These are phyloP conservation scores for Ramaria sp. DNA, from an alignment of 768 basidiomycete genomes.

Conservation along the genomic window DNA sequence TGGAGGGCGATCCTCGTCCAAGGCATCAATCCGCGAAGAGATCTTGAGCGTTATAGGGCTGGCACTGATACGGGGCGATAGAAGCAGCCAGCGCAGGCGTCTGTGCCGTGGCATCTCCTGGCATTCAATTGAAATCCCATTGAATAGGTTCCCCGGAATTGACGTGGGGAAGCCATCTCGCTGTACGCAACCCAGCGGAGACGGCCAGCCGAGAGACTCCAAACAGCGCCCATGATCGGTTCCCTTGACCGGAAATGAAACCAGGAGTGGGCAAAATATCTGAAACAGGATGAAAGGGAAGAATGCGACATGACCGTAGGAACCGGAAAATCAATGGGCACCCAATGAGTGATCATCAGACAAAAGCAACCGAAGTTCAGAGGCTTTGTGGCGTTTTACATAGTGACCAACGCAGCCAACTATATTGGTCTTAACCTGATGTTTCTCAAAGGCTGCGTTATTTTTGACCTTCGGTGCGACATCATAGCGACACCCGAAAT, in stretches of 20 bases:
- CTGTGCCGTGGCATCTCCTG: conserved; percentile 1
- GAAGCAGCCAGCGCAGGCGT: background rate
- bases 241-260: background rate
- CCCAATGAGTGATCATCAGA: background rate
- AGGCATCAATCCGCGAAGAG: background rate
- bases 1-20: background rate
- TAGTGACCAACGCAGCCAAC: background rate
- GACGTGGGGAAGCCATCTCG: too few species aligned
- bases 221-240: background rate
- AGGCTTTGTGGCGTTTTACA: conserved; percentile 7
- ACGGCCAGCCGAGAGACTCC: background rate
- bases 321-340: background rate
- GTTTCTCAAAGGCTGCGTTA: background rate
- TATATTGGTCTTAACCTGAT: background rate
- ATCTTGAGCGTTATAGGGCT: background rate
- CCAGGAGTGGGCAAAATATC: background rate
- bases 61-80: background rate
- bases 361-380: background rate
- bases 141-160: too few species aligned
- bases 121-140: background rate
- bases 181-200: too few species aligned
- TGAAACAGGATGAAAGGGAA: background rate
- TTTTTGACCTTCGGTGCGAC: too few species aligned
- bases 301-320: background rate
- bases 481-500: background rate